Evolutionary conservation across 345 rosid genomes (phyloP), one percentile per base, ranked within the genome.

Genomic region (Ceriops tagal): DNA sequence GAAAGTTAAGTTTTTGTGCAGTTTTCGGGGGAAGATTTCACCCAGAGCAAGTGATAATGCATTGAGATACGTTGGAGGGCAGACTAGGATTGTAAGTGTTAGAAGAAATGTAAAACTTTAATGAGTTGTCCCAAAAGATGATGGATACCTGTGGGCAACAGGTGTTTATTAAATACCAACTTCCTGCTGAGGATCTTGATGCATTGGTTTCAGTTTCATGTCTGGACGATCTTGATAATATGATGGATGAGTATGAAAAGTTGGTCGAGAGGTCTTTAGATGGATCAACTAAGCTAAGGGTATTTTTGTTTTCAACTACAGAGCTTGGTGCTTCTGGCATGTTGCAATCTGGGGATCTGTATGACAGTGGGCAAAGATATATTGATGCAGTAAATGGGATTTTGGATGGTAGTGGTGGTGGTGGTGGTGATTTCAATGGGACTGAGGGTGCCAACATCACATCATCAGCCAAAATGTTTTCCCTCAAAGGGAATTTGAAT

Each of bases 181-280:
- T 87, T 59, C 96, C 92, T 46, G 87, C 81, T 66, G 96, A 90
- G 83, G 96, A 90, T 74, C 87, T 90, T 75, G 96, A 90, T 78
- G 87, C 96, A 15, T 77, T 90, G 77, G 89, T 90, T 28, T 90
- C 96, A 1, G 84, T 90, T 74, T 83, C 89, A 11, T 86, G 87
- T 66, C 76, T 83, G 6, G 96, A 88, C 65, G 92, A 90, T 81
- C 88, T 90, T 52, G 89, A 86, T 71, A 84, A 87, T 73, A 86
- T 90, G 96, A 83, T 90, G 92, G 96, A 87, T 34, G 92, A 90
- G 80, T 90, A 84, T 82, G 87, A 86, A 72, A 87, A 87, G 76
- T 77, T 87, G 78, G 71, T 76, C 60, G 81, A 84, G 66, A 87
- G 86, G 76, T 83, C 87, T 75, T 71, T 78, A 15, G 89, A 87